phyloP scores from a whole-genome alignment of 2,329 filamentous ascomycete genomes.

The Bipolaris victoriae region DNA sequence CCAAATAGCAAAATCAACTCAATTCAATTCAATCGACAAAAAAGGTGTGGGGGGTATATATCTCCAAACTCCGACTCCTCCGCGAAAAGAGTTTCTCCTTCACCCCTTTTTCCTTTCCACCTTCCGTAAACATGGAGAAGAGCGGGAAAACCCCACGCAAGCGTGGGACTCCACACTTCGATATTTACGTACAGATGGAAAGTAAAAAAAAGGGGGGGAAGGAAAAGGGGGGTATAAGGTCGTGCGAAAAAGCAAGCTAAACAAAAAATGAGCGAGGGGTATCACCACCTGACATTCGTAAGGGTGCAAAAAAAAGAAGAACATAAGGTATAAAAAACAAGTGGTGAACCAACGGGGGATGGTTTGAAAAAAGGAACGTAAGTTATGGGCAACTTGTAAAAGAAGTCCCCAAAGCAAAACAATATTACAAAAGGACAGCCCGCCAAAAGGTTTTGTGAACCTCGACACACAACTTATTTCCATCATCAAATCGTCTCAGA shows the following conservation, averaged over 20 bases:
- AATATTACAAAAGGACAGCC: conserved; percentile 6
- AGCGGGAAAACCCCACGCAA: no score
- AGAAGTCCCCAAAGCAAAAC: background rate
- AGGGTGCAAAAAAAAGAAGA: background rate
- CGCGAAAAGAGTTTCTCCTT: conserved; percentile 10
- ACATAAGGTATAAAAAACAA: conserved; percentile 5
- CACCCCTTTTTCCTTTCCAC: background rate
- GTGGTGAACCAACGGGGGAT: conserved; percentile 8
- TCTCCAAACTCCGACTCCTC: conserved; percentile 51
- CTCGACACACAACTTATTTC: no score
- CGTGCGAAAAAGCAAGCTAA: background rate
- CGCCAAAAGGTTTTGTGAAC: conserved; percentile 3
- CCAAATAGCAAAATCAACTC: background rate
- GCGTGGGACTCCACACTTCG: no score
- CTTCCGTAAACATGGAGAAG: background rate
- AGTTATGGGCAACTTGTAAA: background rate
- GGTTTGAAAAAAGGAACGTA: no score
- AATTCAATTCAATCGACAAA: background rate
- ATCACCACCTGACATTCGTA: conserved; percentile 4
- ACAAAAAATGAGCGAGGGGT: conserved; percentile 3
- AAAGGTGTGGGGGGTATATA: conserved; percentile 41
- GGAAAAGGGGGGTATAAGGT: background rate
- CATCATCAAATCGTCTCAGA: conserved; percentile 37
- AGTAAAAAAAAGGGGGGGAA: background rate
- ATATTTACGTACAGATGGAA: background rate